phyloP scores from a whole-genome alignment of 768 basidiomycete species.

The Boletus reticulatus region DNA sequence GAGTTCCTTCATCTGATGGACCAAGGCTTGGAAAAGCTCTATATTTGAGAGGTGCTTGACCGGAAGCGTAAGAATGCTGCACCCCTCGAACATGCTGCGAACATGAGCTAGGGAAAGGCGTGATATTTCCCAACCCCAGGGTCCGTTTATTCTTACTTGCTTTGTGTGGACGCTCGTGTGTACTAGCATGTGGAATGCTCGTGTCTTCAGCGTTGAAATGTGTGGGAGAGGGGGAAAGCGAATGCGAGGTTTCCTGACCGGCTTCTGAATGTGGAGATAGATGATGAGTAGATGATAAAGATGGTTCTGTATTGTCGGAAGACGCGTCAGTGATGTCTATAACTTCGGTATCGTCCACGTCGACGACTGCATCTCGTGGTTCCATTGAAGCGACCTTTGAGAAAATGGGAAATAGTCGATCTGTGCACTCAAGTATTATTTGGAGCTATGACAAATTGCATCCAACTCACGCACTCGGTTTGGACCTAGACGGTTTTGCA shows the following conservation, averaged over 20 bases:
- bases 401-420: conserved; percentile 28
- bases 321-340: conserved; percentile 19
- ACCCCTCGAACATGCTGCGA: conserved; percentile 63
- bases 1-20: conserved; percentile 4
- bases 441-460: not conserved
- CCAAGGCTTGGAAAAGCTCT: not conserved
- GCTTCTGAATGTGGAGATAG: conserved; percentile 11
- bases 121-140: conserved; percentile 9
- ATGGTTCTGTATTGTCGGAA: conserved; percentile 14
- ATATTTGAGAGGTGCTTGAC: conserved; percentile 11
- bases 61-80: conserved; percentile 40
- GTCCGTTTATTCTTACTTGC: conserved; percentile 6
- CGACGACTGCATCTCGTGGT: not conserved
- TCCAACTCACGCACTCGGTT: conserved; percentile 21
- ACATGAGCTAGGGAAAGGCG: conserved; percentile 48
- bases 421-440: conserved; percentile 12
- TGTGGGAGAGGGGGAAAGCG: conserved; percentile 1
- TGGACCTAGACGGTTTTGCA: not conserved
- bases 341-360: conserved; percentile 16
- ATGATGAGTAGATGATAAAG: conserved; percentile 3
- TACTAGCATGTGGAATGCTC: conserved; percentile 5
- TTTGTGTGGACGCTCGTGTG: not conserved
- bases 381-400: conserved; percentile 6
- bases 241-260: conserved; percentile 4
- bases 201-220: not conserved